Evolutionary conservation across 2,329 filamentous ascomycete genomes (phyloP).

Genomic region (Mycosphaerella sp.): DNA sequence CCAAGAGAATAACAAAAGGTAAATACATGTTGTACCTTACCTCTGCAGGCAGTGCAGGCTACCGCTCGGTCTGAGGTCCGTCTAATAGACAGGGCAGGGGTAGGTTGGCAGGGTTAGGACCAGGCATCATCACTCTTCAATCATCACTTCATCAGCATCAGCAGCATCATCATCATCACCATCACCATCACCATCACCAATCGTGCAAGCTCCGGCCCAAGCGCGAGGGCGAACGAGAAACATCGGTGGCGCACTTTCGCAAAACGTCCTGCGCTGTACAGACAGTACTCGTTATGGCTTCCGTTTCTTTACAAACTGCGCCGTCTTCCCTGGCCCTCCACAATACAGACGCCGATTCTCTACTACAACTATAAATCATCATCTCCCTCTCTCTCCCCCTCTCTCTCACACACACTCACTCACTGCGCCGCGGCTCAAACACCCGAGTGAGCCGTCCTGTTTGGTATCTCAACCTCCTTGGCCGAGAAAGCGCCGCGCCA

Average conservation of each 20-base stretch:
- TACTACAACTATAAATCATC: not conserved
- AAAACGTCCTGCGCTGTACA: not conserved
- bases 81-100: no score
- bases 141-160: no score
- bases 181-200: no score
- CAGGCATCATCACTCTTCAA: no score
- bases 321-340: not conserved
- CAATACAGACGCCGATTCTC: not conserved
- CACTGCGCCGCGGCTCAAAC: not conserved
- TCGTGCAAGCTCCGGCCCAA: not conserved
- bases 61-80: no score
- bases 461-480: not conserved
- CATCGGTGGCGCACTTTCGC: not conserved
- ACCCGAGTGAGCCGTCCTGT: not conserved
- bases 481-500: not conserved
- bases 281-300: not conserved
- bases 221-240: not conserved
- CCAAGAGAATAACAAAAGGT: not conserved
- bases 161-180: no score
- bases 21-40: no score
- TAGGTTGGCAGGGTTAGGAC: no score
- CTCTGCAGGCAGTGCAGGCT: no score
- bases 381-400: no score
- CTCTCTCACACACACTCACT: no score
- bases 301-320: not conserved